These are phyloP conservation scores for Chlorophyllum brunneum DNA, from an alignment of 768 basidiomycete genomes.

Conservation along the genomic window DNA sequence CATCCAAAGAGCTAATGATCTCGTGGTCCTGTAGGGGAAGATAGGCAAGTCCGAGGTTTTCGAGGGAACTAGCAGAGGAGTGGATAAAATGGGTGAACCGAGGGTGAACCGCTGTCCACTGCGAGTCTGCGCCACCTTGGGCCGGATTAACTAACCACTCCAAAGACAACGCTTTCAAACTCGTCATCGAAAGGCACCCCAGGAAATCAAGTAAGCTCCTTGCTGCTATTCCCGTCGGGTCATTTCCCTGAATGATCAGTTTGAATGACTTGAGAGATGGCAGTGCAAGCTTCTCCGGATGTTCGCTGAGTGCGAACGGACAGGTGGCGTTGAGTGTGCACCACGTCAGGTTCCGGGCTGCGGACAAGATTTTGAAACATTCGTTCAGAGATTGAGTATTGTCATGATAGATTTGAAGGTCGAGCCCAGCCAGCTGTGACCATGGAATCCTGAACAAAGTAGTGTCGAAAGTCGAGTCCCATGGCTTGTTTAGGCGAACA, in stretches of 20 bases:
- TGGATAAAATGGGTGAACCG: constrained; percentile 28
- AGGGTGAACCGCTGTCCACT: constrained; percentile 21
- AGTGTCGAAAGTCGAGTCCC: constrained; percentile 21
- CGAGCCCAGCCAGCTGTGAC: constrained; percentile 33
- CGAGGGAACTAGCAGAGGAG: constrained; percentile 23
- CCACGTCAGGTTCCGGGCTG: constrained; percentile 25
- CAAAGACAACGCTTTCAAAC: constrained; percentile 28
- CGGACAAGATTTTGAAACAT: constrained; percentile 29
- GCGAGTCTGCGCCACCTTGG: not conserved
- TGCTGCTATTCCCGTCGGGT: constrained; percentile 17
- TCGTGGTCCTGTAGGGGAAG: constrained; percentile 33
- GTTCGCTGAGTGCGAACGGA: constrained; percentile 16
- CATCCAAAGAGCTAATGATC: constrained; percentile 27
- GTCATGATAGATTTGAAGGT: constrained; percentile 32
- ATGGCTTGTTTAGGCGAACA: constrained; percentile 25
- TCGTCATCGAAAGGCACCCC: constrained; percentile 23
- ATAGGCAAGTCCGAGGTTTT: constrained; percentile 30
- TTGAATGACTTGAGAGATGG: constrained; percentile 29
- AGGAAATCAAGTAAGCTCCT: constrained; percentile 28
- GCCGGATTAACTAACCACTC: constrained; percentile 28
- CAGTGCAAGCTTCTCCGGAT: constrained; percentile 17
- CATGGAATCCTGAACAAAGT: constrained; percentile 30
- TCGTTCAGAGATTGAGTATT: constrained; percentile 32
- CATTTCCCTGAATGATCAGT: constrained; percentile 28
- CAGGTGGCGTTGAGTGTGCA: constrained; percentile 33